Conservation (phyloP, 2,329 filamentous ascomycete genomes). For the Exserohilum turcica region DNA sequence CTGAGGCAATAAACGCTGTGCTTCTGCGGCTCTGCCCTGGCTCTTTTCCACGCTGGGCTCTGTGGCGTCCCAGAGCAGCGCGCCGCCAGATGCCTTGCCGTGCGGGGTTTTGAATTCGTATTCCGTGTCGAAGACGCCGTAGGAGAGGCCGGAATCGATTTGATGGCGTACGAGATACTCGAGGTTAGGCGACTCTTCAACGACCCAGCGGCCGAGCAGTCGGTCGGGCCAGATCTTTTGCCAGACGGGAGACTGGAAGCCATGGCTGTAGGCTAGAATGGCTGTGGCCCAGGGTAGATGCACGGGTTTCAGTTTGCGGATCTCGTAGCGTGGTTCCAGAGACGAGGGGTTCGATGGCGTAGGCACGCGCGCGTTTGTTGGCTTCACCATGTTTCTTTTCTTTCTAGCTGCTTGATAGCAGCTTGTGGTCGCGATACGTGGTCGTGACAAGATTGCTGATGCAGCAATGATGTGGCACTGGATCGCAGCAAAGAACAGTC, state of each 20-base stretch:
- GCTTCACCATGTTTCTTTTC: not conserved
- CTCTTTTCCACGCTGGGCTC: conserved; percentile 24
- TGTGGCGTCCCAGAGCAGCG: conserved; percentile 32
- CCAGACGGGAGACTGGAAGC: conserved; percentile 39
- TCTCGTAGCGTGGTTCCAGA: conserved; percentile 39
- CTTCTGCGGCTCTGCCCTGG: conserved; percentile 27
- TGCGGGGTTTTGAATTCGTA: conserved; percentile 45
- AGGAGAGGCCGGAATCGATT: conserved; percentile 43
- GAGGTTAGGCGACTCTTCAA: conserved; percentile 6
- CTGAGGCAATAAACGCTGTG: conserved; percentile 30
- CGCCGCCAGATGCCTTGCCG: conserved; percentile 32
- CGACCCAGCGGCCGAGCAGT: conserved; percentile 20
- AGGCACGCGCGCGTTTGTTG: conserved; percentile 2
- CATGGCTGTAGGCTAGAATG: conserved; percentile 41
- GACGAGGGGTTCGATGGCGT: conserved; percentile 31
- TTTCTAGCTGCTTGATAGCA: not conserved
- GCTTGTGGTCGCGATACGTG: no score
- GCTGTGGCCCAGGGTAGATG: conserved; percentile 37
- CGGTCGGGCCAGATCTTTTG: conserved; percentile 31
- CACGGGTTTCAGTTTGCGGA: conserved; percentile 34
- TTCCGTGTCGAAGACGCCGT: conserved; percentile 49
- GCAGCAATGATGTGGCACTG: no score
- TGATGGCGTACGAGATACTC: conserved; percentile 44
- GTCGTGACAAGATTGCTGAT: not conserved
- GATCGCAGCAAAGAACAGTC: no score